A percentile compares a stretch with the other conserved stretches of the same genome.
Conservation (phyloP, 306 rosid species). For the Fragaria iinumae region DNA sequence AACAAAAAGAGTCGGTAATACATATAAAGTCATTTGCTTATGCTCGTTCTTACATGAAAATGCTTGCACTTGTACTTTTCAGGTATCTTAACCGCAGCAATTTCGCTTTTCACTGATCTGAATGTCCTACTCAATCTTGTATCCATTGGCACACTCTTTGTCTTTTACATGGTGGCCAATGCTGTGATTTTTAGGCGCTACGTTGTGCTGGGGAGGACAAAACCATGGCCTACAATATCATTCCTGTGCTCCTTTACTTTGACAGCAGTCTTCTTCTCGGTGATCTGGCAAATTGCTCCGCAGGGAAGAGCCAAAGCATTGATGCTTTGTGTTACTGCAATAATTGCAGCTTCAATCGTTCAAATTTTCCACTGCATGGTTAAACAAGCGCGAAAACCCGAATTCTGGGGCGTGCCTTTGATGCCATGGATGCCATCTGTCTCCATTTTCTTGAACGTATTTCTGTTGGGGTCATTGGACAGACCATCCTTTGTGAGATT, state of each 20-base stretch:
- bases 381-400: conserved; percentile 78
- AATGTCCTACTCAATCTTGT: conserved; percentile 71
- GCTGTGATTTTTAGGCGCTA: conserved; percentile 86
- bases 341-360: conserved; percentile 43
- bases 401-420: conserved; percentile 92
- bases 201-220: conserved; percentile 60
- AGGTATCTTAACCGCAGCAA: conserved; percentile 86
- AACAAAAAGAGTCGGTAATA: background rate
- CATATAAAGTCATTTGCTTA: background rate
- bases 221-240: conserved; percentile 85
- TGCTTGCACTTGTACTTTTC: conserved; percentile 28
- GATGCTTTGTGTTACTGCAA: conserved; percentile 48
- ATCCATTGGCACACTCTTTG: conserved; percentile 91
- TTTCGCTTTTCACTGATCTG: conserved; percentile 81
- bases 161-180: conserved; percentile 96
- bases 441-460: conserved; percentile 75
- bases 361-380: conserved; percentile 67
- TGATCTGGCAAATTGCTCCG: conserved; percentile 63
- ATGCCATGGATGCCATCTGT: conserved; percentile 95
- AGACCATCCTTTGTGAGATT: conserved; percentile 76
- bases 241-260: conserved; percentile 67
- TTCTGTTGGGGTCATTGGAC: conserved; percentile 68
- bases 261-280: conserved; percentile 58
- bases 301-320: conserved; percentile 50
- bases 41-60: conserved; percentile 2